Percentiles rank a stretch among this genome's conserved stretches.
These are phyloP conservation scores for Xylaria telfairii DNA, from an alignment of 495 filamentous ascomycete genomes.

Conservation along the genomic window DNA sequence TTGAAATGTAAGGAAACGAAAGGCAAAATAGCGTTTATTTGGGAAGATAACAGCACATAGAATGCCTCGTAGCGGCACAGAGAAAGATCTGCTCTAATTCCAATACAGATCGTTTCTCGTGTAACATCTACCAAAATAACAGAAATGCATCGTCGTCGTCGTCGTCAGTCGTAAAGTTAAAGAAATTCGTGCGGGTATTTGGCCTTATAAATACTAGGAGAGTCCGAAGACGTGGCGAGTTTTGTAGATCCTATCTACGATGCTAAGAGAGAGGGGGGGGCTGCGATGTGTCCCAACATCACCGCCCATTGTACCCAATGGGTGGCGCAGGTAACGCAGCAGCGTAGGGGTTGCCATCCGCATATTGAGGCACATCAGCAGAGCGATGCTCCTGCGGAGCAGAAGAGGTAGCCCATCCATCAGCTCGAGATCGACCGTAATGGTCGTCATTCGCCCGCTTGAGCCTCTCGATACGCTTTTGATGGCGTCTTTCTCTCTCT, in stretches of 20 bases:
- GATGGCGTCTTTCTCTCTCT: constrained; percentile 48
- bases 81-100: not conserved
- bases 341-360: constrained; percentile 60
- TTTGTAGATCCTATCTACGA: constrained; percentile 15
- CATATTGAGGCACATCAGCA: constrained; percentile 54
- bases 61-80: not conserved
- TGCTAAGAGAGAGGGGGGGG: not conserved
- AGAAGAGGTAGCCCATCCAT: constrained; percentile 47
- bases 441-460: constrained; percentile 35
- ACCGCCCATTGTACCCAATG: constrained; percentile 47
- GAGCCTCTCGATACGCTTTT: constrained; percentile 47
- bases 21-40: constrained; percentile 32
- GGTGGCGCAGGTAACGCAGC: constrained; percentile 52
- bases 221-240: not conserved
- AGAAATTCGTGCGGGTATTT: not conserved
- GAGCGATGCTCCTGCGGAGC: constrained; percentile 42
- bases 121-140: not conserved
- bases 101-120: not conserved
- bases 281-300: constrained; percentile 20
- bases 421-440: constrained; percentile 47
- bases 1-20: constrained; percentile 27
- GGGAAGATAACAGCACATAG: constrained; percentile 11
- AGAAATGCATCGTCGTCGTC: not conserved
- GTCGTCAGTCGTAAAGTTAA: constrained; percentile 9
- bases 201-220: not conserved